phyloP scores from a whole-genome alignment of 2,329 filamentous ascomycete species.

The Epichloe coenophiala region DNA sequence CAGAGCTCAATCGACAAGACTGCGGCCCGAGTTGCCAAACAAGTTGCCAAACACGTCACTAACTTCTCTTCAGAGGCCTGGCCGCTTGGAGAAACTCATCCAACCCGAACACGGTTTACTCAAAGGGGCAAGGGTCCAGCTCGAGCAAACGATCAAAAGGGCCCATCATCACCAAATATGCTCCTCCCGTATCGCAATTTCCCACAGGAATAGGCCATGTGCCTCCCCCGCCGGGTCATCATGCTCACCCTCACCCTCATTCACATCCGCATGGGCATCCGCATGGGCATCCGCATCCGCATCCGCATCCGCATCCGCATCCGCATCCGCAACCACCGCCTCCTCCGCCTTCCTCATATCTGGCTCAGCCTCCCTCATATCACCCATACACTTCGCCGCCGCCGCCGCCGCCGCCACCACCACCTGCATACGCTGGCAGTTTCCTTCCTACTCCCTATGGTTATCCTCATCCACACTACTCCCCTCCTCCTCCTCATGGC shows the following conservation, averaged over 20 bases:
- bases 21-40: background rate
- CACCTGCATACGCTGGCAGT: slow-evolving; percentile 9
- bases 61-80: slow-evolving; percentile 18
- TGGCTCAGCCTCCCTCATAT: slow-evolving; percentile 13
- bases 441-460: slow-evolving; percentile 13
- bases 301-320: too few relatives aligned
- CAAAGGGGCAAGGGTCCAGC: slow-evolving; percentile 16
- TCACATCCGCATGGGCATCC: slow-evolving; percentile 1
- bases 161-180: slow-evolving; percentile 23
- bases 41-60: background rate
- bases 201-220: slow-evolving; percentile 7
- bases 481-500: slow-evolving; percentile 11
- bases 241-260: background rate
- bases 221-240: slow-evolving; percentile 15
- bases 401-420: slow-evolving; percentile 3
- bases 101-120: slow-evolving; percentile 12
- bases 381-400: slow-evolving; percentile 10
- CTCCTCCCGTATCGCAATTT: slow-evolving; percentile 13
- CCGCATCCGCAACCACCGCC: background rate
- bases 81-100: slow-evolving; percentile 23
- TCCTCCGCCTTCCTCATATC: slow-evolving; percentile 10
- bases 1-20: slow-evolving; percentile 6
- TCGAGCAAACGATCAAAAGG: slow-evolving; percentile 19
- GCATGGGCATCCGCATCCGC: background rate
- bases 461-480: slow-evolving; percentile 13